Conservation (phyloP, 2,329 filamentous ascomycete genomes). For the Lachnellula willkommii region DNA sequence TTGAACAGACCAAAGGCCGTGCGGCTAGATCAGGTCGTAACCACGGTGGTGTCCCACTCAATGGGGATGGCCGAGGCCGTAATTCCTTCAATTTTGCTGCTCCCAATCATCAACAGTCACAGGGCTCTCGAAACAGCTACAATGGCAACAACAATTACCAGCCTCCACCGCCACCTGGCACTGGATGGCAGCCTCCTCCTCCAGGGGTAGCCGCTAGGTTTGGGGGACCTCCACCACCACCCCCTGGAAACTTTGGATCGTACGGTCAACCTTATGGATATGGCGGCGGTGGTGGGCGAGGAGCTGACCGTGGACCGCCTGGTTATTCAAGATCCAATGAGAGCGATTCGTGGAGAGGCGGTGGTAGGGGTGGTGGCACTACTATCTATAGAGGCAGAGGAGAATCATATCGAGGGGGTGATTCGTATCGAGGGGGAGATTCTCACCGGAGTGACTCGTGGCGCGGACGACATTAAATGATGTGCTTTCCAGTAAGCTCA, state of each 20-base stretch:
- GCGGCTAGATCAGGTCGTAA: slow-evolving; percentile 61
- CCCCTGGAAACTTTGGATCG: slow-evolving; percentile 29
- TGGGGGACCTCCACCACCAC: slow-evolving; percentile 43
- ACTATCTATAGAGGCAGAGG: not conserved
- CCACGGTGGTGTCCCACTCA: slow-evolving; percentile 62
- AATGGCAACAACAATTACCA: slow-evolving; percentile 18
- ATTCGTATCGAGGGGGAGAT: slow-evolving; percentile 2
- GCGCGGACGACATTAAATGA: slow-evolving; percentile 11
- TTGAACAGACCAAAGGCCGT: slow-evolving; percentile 65
- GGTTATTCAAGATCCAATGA: not conserved
- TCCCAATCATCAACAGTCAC: slow-evolving; percentile 18
- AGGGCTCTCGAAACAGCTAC: slow-evolving; percentile 19
- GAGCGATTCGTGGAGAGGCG: slow-evolving; percentile 11
- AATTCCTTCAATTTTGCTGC: slow-evolving; percentile 50
- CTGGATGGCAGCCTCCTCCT: slow-evolving; percentile 40
- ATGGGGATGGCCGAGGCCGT: slow-evolving; percentile 42
- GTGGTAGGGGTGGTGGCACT: not conserved
- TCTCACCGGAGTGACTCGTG: slow-evolving; percentile 7
- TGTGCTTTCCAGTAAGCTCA: not conserved
- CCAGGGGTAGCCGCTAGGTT: slow-evolving; percentile 40
- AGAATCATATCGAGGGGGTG: slow-evolving; percentile 9
- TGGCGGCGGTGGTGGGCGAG: slow-evolving; percentile 13
- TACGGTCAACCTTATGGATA: slow-evolving; percentile 19
- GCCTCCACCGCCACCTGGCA: slow-evolving; percentile 21
- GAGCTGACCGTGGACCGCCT: not conserved